Conservation (phyloP, 176 grass and related monocot species). For the Cymbopogon citratus region DNA sequence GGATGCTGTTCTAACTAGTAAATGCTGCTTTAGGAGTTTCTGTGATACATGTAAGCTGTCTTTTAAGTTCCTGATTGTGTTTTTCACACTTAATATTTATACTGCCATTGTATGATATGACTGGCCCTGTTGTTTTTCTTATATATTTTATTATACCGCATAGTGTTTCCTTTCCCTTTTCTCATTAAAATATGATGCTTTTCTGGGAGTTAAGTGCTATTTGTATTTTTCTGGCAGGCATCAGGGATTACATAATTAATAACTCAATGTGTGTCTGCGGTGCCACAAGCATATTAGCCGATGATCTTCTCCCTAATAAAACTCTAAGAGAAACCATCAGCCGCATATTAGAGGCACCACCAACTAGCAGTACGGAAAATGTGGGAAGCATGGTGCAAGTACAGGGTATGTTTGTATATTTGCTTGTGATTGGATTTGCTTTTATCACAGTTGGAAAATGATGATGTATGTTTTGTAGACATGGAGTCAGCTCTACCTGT, state of each 20-base stretch:
- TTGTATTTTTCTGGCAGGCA: constrained; percentile 54
- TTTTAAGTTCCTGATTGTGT: constrained; percentile 1
- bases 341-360: constrained; percentile 75
- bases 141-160: constrained; percentile 5
- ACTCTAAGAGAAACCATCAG: constrained; percentile 91
- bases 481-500: constrained; percentile 68
- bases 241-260: constrained; percentile 86
- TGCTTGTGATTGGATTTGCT: constrained; percentile 8
- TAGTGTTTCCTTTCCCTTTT: constrained; percentile 1
- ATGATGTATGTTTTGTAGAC: constrained; percentile 44
- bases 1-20: constrained; percentile 98
- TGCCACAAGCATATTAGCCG: constrained; percentile 84
- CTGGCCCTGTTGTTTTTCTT: neutral
- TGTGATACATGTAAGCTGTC: constrained; percentile 91
- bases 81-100: constrained; percentile 3
- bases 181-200: neutral
- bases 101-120: constrained; percentile 10
- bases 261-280: constrained; percentile 82
- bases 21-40: constrained; percentile 98
- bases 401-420: constrained; percentile 54
- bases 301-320: constrained; percentile 94
- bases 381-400: constrained; percentile 67
- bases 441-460: constrained; percentile 13
- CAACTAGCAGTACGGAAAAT: constrained; percentile 90
- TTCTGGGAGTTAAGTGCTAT: constrained; percentile 7